phyloP scores from a whole-genome alignment of 176 grass and related monocot species.

The Ensete glaucum region DNA sequence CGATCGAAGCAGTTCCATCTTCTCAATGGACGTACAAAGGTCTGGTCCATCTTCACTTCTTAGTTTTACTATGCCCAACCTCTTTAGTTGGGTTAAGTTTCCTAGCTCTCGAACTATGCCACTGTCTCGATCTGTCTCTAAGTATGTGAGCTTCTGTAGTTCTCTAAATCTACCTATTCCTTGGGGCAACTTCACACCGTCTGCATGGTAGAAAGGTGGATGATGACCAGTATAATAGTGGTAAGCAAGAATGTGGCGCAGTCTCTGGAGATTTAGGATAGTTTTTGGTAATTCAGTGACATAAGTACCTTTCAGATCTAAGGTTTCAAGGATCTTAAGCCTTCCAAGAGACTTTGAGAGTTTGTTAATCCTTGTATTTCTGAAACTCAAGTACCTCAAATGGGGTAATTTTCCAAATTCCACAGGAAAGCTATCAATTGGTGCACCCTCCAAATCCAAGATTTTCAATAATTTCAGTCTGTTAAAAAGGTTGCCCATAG shows the following conservation, averaged over 20 bases:
- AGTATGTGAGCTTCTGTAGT: slow-evolving; percentile 28
- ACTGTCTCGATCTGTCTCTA: slow-evolving; percentile 19
- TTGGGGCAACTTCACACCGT: slow-evolving; percentile 21
- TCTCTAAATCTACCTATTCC: slow-evolving; percentile 25
- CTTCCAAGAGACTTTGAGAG: slow-evolving; percentile 24
- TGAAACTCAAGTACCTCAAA: slow-evolving; percentile 25
- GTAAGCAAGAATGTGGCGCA: slow-evolving; percentile 33
- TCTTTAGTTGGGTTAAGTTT: slow-evolving; percentile 27
- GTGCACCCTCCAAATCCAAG: slow-evolving; percentile 25
- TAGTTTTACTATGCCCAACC: slow-evolving; percentile 30
- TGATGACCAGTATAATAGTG: slow-evolving; percentile 4
- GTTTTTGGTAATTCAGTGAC: slow-evolving; percentile 21
- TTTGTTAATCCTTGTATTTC: slow-evolving; percentile 24
- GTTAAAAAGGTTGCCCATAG: not conserved
- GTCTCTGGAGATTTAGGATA: slow-evolving; percentile 22
- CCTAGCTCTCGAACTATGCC: slow-evolving; percentile 17
- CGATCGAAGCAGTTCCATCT: slow-evolving; percentile 22
- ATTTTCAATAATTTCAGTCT: slow-evolving; percentile 27
- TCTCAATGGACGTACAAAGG: slow-evolving; percentile 21
- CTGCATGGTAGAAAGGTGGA: slow-evolving; percentile 13
- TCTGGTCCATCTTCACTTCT: slow-evolving; percentile 14
- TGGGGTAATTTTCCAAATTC: slow-evolving; percentile 19
- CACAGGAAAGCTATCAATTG: slow-evolving; percentile 11
- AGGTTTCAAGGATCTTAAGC: slow-evolving; percentile 25
- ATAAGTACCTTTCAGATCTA: slow-evolving; percentile 34